Evolutionary conservation across 257 asterid species (phyloP).

Genomic region (Capsicum chinense): DNA sequence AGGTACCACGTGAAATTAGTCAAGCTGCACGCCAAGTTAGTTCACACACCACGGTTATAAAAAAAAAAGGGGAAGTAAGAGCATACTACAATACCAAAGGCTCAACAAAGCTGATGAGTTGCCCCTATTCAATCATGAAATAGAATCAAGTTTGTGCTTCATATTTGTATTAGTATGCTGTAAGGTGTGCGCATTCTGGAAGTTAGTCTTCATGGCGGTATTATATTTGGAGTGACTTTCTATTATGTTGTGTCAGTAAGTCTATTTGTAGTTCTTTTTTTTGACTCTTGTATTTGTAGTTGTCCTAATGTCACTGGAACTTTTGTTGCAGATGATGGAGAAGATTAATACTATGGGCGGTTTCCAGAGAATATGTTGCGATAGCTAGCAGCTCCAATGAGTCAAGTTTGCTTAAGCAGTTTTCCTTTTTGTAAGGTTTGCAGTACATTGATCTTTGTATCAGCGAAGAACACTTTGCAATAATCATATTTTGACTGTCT

Average conservation of each 20-base stretch:
- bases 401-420: constrained; percentile 1
- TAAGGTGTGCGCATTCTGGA: background rate
- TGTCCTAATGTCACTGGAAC: background rate
- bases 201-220: background rate
- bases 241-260: background rate
- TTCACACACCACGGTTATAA: background rate
- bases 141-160: background rate
- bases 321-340: constrained; percentile 26
- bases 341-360: background rate
- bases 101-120: background rate
- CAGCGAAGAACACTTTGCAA: constrained; percentile 19
- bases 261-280: background rate
- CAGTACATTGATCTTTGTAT: constrained; percentile 26
- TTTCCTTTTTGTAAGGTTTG: constrained; percentile 14
- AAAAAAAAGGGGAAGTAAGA: background rate
- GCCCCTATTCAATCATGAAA: background rate
- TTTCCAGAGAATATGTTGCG: background rate
- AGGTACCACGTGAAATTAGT: background rate
- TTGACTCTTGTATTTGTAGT: background rate
- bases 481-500: constrained; percentile 19
- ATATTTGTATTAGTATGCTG: background rate
- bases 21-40: background rate
- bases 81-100: background rate
- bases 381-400: background rate
- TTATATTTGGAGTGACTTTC: background rate